These are phyloP conservation scores for Penicillium pancosmium DNA, from an alignment of 495 filamentous ascomycete species.

Conservation along the genomic window DNA sequence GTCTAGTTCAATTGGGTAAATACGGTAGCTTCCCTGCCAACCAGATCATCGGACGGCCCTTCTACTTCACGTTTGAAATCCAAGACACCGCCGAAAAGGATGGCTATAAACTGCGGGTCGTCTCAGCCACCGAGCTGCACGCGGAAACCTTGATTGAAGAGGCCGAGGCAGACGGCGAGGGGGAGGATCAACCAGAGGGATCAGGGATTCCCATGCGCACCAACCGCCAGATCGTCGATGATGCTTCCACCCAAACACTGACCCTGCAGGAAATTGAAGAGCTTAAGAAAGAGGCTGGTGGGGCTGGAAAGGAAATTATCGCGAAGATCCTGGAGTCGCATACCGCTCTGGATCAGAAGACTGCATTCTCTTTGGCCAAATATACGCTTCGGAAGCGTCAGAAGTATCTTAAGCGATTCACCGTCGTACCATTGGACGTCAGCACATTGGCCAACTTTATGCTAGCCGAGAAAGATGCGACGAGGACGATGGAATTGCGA, in stretches of 20 bases:
- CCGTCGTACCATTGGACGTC: constrained; percentile 79
- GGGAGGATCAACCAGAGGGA: constrained; percentile 52
- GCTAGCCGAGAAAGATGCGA: constrained; percentile 73
- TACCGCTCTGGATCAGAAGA: constrained; percentile 88
- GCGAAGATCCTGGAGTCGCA: constrained; percentile 84
- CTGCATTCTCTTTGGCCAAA: constrained; percentile 87
- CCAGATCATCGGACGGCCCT: constrained; percentile 82
- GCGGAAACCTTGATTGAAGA: constrained; percentile 67
- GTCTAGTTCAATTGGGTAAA: constrained; percentile 83
- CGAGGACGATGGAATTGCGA: constrained; percentile 82
- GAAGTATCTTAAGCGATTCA: constrained; percentile 90
- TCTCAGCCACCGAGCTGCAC: constrained; percentile 80
- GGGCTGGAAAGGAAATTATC: constrained; percentile 85
- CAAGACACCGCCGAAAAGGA: constrained; percentile 64
- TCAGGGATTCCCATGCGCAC: constrained; percentile 71
- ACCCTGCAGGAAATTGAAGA: constrained; percentile 88
- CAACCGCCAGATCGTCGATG: constrained; percentile 78
- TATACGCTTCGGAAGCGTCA: constrained; percentile 92
- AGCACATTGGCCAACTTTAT: constrained; percentile 71
- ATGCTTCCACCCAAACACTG: constrained; percentile 77
- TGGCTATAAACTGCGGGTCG: constrained; percentile 69
- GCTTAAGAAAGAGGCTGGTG: constrained; percentile 76
- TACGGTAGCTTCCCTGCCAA: constrained; percentile 87
- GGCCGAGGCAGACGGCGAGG: constrained; percentile 51
- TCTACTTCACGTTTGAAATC: constrained; percentile 87